phyloP scores from a whole-genome alignment of 768 basidiomycete species.

The Cyclocybe aegerita region DNA sequence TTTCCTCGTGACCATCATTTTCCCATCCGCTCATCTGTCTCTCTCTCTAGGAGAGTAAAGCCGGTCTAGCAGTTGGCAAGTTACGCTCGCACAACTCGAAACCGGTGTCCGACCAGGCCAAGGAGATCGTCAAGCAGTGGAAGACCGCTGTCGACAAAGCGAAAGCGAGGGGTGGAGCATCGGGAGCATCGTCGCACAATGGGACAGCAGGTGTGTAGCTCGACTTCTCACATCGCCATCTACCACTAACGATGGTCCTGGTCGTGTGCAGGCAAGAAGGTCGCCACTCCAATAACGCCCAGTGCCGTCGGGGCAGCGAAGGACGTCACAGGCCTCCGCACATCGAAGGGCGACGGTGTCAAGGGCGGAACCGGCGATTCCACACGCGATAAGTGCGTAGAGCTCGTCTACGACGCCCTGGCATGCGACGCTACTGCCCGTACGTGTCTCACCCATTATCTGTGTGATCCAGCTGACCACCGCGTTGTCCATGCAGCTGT shows the following conservation, averaged over 20 bases:
- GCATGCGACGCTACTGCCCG: slow-evolving; percentile 85
- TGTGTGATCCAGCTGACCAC: neutral
- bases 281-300: slow-evolving; percentile 31
- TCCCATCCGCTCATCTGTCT: slow-evolving; percentile 11
- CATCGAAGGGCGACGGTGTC: slow-evolving; percentile 71
- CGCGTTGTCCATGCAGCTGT: slow-evolving; percentile 45
- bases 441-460: slow-evolving; percentile 41
- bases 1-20: slow-evolving; percentile 22
- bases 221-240: neutral
- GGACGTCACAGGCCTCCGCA: slow-evolving; percentile 42
- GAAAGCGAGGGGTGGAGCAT: slow-evolving; percentile 27
- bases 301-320: slow-evolving; percentile 33
- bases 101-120: slow-evolving; percentile 78
- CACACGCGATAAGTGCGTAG: slow-evolving; percentile 84
- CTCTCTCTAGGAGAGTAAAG: slow-evolving; percentile 77
- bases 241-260: neutral
- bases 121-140: slow-evolving; percentile 92
- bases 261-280: slow-evolving; percentile 22
- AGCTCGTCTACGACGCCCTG: slow-evolving; percentile 90
- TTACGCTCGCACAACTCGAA: slow-evolving; percentile 72
- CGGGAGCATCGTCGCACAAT: slow-evolving; percentile 27
- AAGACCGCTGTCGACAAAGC: slow-evolving; percentile 82
- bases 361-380: slow-evolving; percentile 61
- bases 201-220: slow-evolving; percentile 17
- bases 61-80: slow-evolving; percentile 90